Conservation (phyloP, 192 early-diverging fungal genomes). For the Podila clonocystis region DNA sequence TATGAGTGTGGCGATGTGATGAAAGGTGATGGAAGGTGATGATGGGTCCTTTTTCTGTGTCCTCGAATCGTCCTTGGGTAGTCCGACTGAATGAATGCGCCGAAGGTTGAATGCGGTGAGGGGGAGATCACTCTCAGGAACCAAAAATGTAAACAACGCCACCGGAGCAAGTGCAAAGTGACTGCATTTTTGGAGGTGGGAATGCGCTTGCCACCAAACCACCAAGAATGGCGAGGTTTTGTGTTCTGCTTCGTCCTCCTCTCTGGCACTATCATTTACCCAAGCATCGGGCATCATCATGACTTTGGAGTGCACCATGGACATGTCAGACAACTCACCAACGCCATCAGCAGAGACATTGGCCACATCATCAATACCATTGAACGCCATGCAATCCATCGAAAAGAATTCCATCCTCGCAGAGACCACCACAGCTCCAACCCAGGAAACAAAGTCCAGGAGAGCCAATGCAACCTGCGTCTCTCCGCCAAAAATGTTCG, state of each 20-base stretch:
- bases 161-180: background rate
- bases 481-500: slow-evolving; percentile 19
- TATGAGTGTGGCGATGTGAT: background rate
- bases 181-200: background rate
- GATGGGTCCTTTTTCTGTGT: background rate
- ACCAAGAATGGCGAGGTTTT: background rate
- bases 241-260: background rate
- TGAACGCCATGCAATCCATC: background rate
- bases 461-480: slow-evolving; percentile 10
- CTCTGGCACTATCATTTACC: background rate
- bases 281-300: background rate
- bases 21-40: background rate
- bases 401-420: background rate
- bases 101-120: no score
- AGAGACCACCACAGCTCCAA: background rate
- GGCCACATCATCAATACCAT: background rate
- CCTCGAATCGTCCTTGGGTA: background rate
- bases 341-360: background rate
- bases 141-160: no score
- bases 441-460: background rate
- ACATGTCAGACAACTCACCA: background rate
- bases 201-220: background rate
- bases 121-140: no score
- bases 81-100: background rate
- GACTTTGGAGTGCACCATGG: background rate